Evolutionary conservation across 1,284 basidiomycete species (phyloP).

Genomic region (Boletus calvinii): DNA sequence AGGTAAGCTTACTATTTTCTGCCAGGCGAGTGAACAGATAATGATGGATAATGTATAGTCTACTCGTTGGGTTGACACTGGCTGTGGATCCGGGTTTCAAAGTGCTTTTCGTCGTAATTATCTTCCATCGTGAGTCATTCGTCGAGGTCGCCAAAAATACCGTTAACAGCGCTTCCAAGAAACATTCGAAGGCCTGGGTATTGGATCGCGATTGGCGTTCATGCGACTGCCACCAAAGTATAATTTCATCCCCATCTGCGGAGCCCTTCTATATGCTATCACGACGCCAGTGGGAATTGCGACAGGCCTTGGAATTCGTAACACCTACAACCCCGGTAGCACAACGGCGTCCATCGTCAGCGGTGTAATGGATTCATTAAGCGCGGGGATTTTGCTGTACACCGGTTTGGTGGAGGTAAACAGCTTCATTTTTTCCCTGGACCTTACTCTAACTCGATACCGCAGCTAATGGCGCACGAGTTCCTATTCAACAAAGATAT

Average conservation of each 20-base stretch:
- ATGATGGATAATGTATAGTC: constrained; percentile 35
- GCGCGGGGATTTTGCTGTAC: constrained; percentile 88
- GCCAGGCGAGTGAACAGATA: not conserved
- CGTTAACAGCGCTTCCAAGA: constrained; percentile 44
- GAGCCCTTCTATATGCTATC: constrained; percentile 69
- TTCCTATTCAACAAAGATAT: constrained; percentile 88
- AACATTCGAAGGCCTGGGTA: constrained; percentile 88
- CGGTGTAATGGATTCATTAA: constrained; percentile 83
- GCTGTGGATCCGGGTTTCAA: constrained; percentile 83
- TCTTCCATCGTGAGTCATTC: constrained; percentile 77
- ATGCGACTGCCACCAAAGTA: constrained; percentile 63
- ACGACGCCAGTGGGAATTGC: constrained; percentile 87
- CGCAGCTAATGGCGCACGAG: constrained; percentile 84
- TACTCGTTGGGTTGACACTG: constrained; percentile 92
- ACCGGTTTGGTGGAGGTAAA: constrained; percentile 86
- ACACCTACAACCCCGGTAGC: constrained; percentile 79
- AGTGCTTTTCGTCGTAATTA: constrained; percentile 84
- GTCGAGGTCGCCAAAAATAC: not conserved
- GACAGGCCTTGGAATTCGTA: constrained; percentile 78
- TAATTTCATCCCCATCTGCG: constrained; percentile 62
- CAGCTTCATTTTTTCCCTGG: not conserved
- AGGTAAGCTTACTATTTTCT: constrained; percentile 40
- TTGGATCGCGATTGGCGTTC: constrained; percentile 82
- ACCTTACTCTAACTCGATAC: constrained; percentile 1
- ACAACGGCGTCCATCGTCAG: constrained; percentile 76